Conservation (phyloP, 495 filamentous ascomycete species). For the Aspergillus conjunctus region DNA sequence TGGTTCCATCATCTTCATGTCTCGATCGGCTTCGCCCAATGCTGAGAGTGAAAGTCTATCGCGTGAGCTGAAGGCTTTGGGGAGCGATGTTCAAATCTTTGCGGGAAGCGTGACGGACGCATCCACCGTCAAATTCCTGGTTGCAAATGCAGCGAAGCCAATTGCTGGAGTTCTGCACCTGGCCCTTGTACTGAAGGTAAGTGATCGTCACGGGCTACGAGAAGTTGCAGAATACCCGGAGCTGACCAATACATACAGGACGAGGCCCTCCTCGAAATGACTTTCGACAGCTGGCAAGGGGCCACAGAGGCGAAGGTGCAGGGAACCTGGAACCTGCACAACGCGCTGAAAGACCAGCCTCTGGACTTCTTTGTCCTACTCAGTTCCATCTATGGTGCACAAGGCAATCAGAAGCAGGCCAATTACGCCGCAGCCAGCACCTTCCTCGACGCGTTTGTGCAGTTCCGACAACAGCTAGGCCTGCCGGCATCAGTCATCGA, state of each 20-base stretch:
- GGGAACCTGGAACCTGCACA: constrained; percentile 39
- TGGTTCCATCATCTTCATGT: constrained; percentile 53
- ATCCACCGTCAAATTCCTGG: constrained; percentile 7
- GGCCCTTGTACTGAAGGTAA: constrained; percentile 36
- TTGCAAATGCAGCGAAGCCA: constrained; percentile 1
- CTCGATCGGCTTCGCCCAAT: constrained; percentile 21
- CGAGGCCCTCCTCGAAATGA: constrained; percentile 34
- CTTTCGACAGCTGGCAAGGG: constrained; percentile 35
- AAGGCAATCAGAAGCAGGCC: constrained; percentile 29
- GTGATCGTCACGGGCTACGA: background rate
- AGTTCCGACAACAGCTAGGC: constrained; percentile 19
- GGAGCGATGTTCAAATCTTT: constrained; percentile 21
- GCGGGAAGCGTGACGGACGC: constrained; percentile 18
- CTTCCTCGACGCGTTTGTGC: constrained; percentile 32
- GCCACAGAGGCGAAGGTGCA: constrained; percentile 40
- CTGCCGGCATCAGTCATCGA: constrained; percentile 29
- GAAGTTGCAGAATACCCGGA: background rate
- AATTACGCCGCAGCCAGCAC: constrained; percentile 33
- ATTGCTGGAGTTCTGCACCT: constrained; percentile 34
- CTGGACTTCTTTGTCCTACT: constrained; percentile 50
- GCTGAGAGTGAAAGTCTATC: constrained; percentile 31
- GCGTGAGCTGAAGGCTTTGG: constrained; percentile 35
- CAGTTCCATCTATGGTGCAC: constrained; percentile 28
- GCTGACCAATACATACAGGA: constrained; percentile 23
- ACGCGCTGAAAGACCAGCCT: background rate